Evolutionary conservation across 2,329 filamentous ascomycete species (phyloP).

Genomic region (Fusarium tuaranense): DNA sequence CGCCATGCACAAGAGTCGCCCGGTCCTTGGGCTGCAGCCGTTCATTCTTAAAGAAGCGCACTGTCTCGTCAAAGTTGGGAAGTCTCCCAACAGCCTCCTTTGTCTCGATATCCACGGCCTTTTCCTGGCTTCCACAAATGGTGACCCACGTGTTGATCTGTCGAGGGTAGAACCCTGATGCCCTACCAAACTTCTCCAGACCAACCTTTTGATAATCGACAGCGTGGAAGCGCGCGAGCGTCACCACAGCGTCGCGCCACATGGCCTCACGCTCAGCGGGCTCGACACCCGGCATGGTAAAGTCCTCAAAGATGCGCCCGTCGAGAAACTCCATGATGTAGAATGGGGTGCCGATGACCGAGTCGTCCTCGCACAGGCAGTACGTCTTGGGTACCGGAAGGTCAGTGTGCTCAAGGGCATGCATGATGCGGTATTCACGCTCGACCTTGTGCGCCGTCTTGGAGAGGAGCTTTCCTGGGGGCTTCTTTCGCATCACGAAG

Average conservation of each 20-base stretch:
- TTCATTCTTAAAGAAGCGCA: conserved; percentile 80
- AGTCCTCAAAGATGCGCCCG: conserved; percentile 93
- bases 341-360: conserved; percentile 88
- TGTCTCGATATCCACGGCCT: conserved; percentile 81
- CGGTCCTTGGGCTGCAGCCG: conserved; percentile 80
- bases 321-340: conserved; percentile 98
- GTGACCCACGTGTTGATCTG: conserved; percentile 86
- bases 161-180: conserved; percentile 82
- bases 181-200: conserved; percentile 79
- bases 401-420: conserved; percentile 80
- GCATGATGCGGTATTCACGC: conserved; percentile 91
- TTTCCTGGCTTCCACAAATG: conserved; percentile 83
- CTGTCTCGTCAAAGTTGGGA: conserved; percentile 84
- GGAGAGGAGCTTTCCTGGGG: conserved; percentile 91
- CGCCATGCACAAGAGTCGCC: conserved; percentile 87
- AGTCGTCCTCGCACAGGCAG: conserved; percentile 85
- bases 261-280: conserved; percentile 78
- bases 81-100: conserved; percentile 81
- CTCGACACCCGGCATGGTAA: conserved; percentile 79
- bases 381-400: conserved; percentile 89
- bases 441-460: conserved; percentile 97
- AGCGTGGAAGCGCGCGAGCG: conserved; percentile 86
- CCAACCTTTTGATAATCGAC: conserved; percentile 76
- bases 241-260: conserved; percentile 87
- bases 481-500: conserved; percentile 97